A percentile compares a stretch with the other conserved stretches of the same genome.
Evolutionary conservation across 2,329 filamentous ascomycete genomes (phyloP).

Genomic region (Ilyonectria sp.): DNA sequence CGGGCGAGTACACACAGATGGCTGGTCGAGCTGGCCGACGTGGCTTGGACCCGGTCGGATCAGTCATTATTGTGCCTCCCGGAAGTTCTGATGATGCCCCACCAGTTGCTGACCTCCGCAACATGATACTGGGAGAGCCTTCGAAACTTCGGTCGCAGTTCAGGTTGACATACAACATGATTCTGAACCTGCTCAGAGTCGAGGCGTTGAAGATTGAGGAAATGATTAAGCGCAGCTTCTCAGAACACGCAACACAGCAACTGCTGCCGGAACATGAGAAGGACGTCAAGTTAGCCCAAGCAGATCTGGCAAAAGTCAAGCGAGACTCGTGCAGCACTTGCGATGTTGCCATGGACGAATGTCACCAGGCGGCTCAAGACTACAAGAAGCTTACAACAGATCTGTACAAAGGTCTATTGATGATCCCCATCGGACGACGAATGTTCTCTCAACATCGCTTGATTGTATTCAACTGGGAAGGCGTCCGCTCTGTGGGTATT

Average conservation of each 20-base stretch:
- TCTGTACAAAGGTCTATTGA: conserved; percentile 81
- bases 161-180: conserved; percentile 99
- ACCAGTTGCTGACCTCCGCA: conserved; percentile 83
- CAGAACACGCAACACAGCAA: conserved; percentile 96
- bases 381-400: conserved; percentile 86
- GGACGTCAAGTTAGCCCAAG: conserved; percentile 91
- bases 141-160: conserved; percentile 97
- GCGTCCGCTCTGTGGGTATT: conserved; percentile 85
- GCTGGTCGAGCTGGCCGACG: conserved; percentile 93
- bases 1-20: conserved; percentile 99
- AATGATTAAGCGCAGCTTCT: conserved; percentile 99
- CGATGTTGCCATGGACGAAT: conserved; percentile 83
- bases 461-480: conserved; percentile 88
- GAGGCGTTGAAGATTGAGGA: conserved; percentile 99
- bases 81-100: conserved; percentile 88
- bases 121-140: conserved; percentile 96
- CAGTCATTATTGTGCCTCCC: conserved; percentile 92
- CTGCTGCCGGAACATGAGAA: conserved; percentile 96
- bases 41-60: conserved; percentile 92
- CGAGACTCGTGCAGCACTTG: conserved; percentile 87
- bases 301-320: conserved; percentile 91
- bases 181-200: conserved; percentile 92
- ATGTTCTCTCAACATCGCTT: conserved; percentile 84
- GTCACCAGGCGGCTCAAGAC: conserved; percentile 86
- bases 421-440: conserved; percentile 86